Conservation (phyloP, 2,329 filamentous ascomycete species). For the Diaporthe batatas region DNA sequence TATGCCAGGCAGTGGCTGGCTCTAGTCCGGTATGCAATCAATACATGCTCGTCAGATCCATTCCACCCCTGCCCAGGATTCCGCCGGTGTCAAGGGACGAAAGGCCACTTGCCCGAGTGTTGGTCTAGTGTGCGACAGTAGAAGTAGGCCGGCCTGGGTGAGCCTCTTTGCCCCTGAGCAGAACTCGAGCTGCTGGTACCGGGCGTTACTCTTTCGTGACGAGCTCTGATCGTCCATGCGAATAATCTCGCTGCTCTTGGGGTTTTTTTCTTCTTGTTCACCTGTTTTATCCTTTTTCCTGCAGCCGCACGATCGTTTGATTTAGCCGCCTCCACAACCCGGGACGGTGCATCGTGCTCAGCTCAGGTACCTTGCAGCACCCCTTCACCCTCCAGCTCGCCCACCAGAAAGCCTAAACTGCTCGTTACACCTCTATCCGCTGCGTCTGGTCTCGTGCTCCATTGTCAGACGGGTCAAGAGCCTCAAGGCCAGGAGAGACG, state of each 20-base stretch:
- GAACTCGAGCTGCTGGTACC: not conserved
- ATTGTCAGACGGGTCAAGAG: conserved; percentile 34
- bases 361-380: conserved; percentile 38
- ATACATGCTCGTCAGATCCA: conserved; percentile 33
- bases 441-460: conserved; percentile 35
- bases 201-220: conserved; percentile 8
- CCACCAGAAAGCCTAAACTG: conserved; percentile 15
- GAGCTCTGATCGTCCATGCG: conserved; percentile 7
- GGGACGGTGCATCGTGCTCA: conserved; percentile 31
- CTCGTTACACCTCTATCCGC: conserved; percentile 32
- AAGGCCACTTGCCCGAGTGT: conserved; percentile 29
- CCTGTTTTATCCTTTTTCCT: conserved; percentile 28
- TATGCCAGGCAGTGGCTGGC: conserved; percentile 39
- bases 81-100: conserved; percentile 40
- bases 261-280: conserved; percentile 13
- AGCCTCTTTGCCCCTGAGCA: conserved; percentile 3
- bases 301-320: conserved; percentile 40
- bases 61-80: conserved; percentile 37
- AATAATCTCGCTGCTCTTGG: conserved; percentile 35
- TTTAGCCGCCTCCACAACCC: conserved; percentile 44
- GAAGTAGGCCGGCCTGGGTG: conserved; percentile 4
- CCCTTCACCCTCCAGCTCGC: conserved; percentile 7
- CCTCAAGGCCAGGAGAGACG: conserved; percentile 28
- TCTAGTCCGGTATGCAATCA: conserved; percentile 37
- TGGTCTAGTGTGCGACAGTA: conserved; percentile 23